Evolutionary conservation across 306 rosid genomes (phyloP), one percentile per base, ranked within the genome.

Genomic region (Leucaena leucocephala): DNA sequence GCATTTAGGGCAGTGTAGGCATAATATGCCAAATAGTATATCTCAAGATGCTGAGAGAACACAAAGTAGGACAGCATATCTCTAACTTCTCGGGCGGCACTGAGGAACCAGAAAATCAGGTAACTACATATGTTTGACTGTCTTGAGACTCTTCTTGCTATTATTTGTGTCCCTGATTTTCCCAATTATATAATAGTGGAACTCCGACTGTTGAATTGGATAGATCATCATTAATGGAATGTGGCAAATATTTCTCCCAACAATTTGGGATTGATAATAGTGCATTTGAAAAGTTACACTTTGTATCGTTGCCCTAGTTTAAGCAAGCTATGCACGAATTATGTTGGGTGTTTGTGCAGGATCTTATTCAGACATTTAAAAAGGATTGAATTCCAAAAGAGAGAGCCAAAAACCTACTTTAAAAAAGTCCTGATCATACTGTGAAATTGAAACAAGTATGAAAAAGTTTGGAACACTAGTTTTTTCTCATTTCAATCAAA

Each of bases 61-160:
- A 49, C 91, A 62, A 81, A 69, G 69, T 82, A 71, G 39, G 86
- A 81, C 36, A 85, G 88, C 80, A 81, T 80, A 79, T 78, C 69
- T 42, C 73, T 84, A 40, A 40, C 83, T 71, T 76, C 82, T 38
- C 63, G 50, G 52, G 78, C 63, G 72, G 72, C 75, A 49, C 52
- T 55, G 79, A 80, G 85, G 87, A 87, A 81, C 81, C 87, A 42
- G 79, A 74, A 78, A 70, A 64, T 67, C 79, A 83, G 89, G 89
- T 86, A 83, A 82, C 68, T 43, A 58, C 22, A 22, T 42, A 4
- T 67, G 72, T 68, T 38, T 65, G 65, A 45, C 27, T 79, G 21
- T 78, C 59, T 75, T 75, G 54, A 63, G 44, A 50, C 66, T 39
- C 72, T 74, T 2, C 33, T 21, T 52, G 5, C 27, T 43, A 1